Percentiles rank a stretch among this genome's conserved stretches.
phyloP scores from a whole-genome alignment of 2,329 filamentous ascomycete species.

The Sporothrix brunneoviolacea region DNA sequence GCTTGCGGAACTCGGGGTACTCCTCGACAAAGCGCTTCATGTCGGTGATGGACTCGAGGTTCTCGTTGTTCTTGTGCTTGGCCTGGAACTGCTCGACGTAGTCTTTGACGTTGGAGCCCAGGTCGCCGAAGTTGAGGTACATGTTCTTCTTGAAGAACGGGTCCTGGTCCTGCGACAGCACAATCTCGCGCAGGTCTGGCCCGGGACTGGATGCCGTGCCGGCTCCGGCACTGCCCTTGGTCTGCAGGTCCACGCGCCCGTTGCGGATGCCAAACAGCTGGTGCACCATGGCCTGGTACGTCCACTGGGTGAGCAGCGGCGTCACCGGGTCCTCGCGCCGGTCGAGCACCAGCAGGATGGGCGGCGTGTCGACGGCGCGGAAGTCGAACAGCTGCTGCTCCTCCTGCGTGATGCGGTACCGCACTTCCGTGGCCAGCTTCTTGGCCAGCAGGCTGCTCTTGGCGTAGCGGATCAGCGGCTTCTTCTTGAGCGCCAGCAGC shows the following conservation, averaged over 20 bases:
- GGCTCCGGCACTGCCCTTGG: constrained; percentile 59
- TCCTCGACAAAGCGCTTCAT: constrained; percentile 99
- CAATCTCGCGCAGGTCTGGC: constrained; percentile 86
- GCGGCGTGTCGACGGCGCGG: constrained; percentile 86
- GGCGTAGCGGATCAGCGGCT: constrained; percentile 86
- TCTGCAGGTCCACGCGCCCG: constrained; percentile 82
- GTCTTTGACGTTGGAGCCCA: constrained; percentile 94
- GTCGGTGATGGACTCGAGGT: constrained; percentile 93
- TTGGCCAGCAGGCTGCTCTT: constrained; percentile 85
- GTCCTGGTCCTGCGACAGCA: constrained; percentile 92
- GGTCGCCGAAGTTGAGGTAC: constrained; percentile 94
- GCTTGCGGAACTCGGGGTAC: constrained; percentile 93
- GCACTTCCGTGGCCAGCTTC: constrained; percentile 86
- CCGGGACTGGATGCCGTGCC: constrained; percentile 53
- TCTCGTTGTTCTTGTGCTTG: constrained; percentile 92
- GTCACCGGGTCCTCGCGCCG: constrained; percentile 92
- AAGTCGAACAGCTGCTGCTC: constrained; percentile 97
- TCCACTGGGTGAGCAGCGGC: constrained; percentile 93
- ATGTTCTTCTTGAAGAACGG: constrained; percentile 99
- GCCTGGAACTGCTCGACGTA: constrained; percentile 98
- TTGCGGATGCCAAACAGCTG: constrained; percentile 91
- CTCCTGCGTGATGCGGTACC: constrained; percentile 90
- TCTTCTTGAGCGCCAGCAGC: constrained; percentile 89
- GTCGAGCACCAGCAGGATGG: constrained; percentile 84
- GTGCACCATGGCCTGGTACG: constrained; percentile 99